phyloP scores from a whole-genome alignment of 768 basidiomycete genomes.

The Tylopilus plumbeoviolaceoides region DNA sequence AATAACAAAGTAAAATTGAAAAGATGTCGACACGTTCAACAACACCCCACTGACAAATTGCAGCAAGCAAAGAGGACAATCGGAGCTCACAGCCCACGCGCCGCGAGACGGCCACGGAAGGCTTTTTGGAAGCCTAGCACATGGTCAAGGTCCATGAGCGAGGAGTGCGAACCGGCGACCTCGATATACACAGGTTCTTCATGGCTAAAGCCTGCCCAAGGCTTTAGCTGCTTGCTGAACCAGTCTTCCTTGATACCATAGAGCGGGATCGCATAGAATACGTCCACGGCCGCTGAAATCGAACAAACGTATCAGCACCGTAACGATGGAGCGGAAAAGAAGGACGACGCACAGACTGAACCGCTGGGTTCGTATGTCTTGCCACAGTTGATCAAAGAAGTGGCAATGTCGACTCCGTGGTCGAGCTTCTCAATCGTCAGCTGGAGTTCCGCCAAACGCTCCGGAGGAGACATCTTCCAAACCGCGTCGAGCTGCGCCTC shows the following conservation, averaged over 20 bases:
- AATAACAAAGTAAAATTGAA: no score
- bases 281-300: conserved; percentile 14
- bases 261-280: conserved; percentile 29
- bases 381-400: conserved; percentile 30
- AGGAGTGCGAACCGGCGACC: conserved; percentile 27
- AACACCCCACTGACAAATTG: no score
- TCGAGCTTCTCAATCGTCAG: conserved; percentile 21
- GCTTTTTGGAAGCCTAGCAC: conserved; percentile 28
- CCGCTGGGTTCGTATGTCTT: conserved; percentile 23
- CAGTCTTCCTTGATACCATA: conserved; percentile 27
- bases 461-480: conserved; percentile 27
- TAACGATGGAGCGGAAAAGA: neutral
- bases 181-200: conserved; percentile 21
- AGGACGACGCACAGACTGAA: conserved; percentile 24
- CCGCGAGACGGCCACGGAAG: conserved; percentile 24
- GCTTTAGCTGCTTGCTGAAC: conserved; percentile 27
- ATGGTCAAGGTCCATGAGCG: conserved; percentile 30
- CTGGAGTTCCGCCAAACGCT: conserved; percentile 27
- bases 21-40: no score
- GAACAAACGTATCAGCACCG: neutral
- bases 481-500: conserved; percentile 21
- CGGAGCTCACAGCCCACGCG: conserved; percentile 20
- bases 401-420: conserved; percentile 29
- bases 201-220: conserved; percentile 23
- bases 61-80: no score